These are phyloP conservation scores for Gloeopeniophorella convolvens DNA, from an alignment of 768 basidiomycete species.

Conservation along the genomic window DNA sequence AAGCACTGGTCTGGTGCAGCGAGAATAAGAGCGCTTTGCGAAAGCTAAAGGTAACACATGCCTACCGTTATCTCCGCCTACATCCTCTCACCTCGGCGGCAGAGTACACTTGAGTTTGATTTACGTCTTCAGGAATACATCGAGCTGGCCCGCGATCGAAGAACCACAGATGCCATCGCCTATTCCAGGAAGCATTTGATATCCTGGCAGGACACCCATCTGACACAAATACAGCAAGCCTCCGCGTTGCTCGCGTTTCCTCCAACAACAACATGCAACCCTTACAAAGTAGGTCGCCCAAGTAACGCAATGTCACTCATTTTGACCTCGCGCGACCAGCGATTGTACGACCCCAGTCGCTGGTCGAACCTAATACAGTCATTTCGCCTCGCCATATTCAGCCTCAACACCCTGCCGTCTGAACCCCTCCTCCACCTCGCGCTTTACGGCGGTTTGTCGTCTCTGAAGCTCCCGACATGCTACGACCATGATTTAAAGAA, in stretches of 20 bases:
- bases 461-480: constrained; percentile 85
- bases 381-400: constrained; percentile 84
- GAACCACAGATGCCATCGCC: constrained; percentile 68
- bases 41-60: constrained; percentile 76
- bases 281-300: constrained; percentile 47
- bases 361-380: constrained; percentile 71
- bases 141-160: constrained; percentile 70
- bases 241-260: constrained; percentile 71
- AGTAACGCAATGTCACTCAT: neutral
- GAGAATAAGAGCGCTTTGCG: constrained; percentile 92
- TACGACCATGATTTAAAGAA: constrained; percentile 58
- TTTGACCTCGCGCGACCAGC: constrained; percentile 36
- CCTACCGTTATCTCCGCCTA: constrained; percentile 3
- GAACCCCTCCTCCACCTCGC: constrained; percentile 84
- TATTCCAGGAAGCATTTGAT: constrained; percentile 79
- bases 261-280: constrained; percentile 61
- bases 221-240: constrained; percentile 69
- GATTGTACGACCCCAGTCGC: constrained; percentile 72
- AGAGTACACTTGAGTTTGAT: constrained; percentile 96
- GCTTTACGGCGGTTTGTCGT: constrained; percentile 85
- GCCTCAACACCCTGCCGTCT: constrained; percentile 79
- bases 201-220: constrained; percentile 77
- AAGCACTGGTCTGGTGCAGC: constrained; percentile 92
- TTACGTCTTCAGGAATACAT: constrained; percentile 95
- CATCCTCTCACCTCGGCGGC: constrained; percentile 12